Base-by-base conservation (phyloP, 768 basidiomycete species). In the Mycena leptocephala region DNA sequence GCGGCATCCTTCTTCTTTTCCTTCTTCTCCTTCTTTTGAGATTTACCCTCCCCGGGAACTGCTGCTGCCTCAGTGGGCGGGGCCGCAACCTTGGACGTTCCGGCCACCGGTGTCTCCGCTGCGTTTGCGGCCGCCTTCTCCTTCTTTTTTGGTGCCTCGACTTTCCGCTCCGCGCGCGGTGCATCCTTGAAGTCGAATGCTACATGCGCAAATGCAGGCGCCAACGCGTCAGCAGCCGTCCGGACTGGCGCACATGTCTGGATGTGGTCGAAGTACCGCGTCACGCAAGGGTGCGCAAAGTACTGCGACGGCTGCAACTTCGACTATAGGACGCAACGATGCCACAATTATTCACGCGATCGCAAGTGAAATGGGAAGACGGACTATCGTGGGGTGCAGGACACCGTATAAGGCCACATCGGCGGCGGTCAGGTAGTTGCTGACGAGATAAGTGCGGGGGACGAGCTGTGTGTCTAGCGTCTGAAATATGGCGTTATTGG, bases 231-330 rank as follows among this genome's bases (percentile, higher is more conserved):
- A 8, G 93, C 91, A 3, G 92, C 89, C 56, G 88, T 86, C 30
- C 91, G 89, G 48, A 98, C 92, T 20, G 90, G 83, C 8, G 93
- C 88, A 26, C 88, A 88, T 58, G 92, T 89, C 86, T 99, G 98
- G 73, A 99, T 91, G 85, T 99, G 96, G 85, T 97, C 95, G 82
- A 99, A 98, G 89, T 98, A 99, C 56, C 98, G 95, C 51, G 95
- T 95, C 46, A 99, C 84, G 26, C 95, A 90, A 7, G 98, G 97
- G 69, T 93, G 90, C 22, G 93, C 86, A 82, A 95, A 94, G 87
- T 95, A 94, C 82, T 95, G 91, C n/a, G 89, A 78, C 6, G 95
- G 88, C 79, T 92, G 90, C 22, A 95, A 87, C 81, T 93, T 92
- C 11, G 94, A 91, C 94, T 98, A 62, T 11, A 35, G 26, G 59